Percentiles rank a stretch among this genome's conserved stretches.
These are phyloP conservation scores for Penicillium subrubescens DNA, from an alignment of 495 filamentous ascomycete species.

Conservation along the genomic window DNA sequence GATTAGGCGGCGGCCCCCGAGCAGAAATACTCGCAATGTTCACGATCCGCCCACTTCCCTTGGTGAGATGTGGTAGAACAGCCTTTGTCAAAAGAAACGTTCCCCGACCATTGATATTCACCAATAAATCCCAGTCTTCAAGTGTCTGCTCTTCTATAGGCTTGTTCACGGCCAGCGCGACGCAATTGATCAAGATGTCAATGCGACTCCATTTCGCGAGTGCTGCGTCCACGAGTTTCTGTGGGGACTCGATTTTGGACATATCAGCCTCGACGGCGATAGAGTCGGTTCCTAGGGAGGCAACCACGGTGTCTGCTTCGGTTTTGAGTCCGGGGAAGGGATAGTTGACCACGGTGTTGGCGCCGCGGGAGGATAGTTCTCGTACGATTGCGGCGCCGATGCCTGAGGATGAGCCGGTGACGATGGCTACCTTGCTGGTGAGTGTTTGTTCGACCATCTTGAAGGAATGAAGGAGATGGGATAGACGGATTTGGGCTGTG, in stretches of 20 bases:
- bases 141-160: slow-evolving; percentile 42
- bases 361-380: slow-evolving; percentile 47
- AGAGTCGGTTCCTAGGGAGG: slow-evolving; percentile 13
- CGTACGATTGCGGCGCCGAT: slow-evolving; percentile 42
- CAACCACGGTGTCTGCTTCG: slow-evolving; percentile 20
- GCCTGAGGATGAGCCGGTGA: slow-evolving; percentile 40
- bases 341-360: slow-evolving; percentile 40
- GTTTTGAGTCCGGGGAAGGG: slow-evolving; percentile 18
- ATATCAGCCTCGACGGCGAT: slow-evolving; percentile 27
- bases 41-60: slow-evolving; percentile 29
- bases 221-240: slow-evolving; percentile 25
- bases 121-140: slow-evolving; percentile 37
- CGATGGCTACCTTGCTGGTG: slow-evolving; percentile 43
- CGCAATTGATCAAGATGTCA: slow-evolving; percentile 43
- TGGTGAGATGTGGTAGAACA: slow-evolving; percentile 29
- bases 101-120: slow-evolving; percentile 42
- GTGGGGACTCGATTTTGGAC: slow-evolving; percentile 14
- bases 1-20: slow-evolving; percentile 27
- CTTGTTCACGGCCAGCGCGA: slow-evolving; percentile 38
- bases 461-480: not conserved
- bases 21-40: slow-evolving; percentile 29
- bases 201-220: slow-evolving; percentile 24
- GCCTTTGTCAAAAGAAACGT: slow-evolving; percentile 42
- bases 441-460: slow-evolving; percentile 32
- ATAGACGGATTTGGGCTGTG: not conserved